phyloP scores from a whole-genome alignment of 208 protist species.

The Wallacemonas sp. region DNA sequence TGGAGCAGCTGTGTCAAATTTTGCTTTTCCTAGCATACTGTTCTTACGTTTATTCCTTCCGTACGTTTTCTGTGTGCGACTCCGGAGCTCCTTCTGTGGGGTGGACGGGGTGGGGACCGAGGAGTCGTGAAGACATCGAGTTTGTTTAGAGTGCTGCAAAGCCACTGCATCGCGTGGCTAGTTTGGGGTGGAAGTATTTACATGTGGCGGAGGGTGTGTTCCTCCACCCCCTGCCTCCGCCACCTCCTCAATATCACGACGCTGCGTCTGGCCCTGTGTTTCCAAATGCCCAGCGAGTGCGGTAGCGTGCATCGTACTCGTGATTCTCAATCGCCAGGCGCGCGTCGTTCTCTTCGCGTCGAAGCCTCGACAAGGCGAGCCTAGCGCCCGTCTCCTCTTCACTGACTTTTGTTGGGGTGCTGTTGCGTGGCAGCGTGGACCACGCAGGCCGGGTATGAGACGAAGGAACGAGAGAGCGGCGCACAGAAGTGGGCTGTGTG shows the following conservation, averaged over 20 bases:
- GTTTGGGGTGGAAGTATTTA: slow-evolving; percentile 11
- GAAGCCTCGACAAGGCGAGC: background rate
- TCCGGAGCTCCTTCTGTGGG: no score
- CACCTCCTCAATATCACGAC: background rate
- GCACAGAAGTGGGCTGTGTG: background rate
- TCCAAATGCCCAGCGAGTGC: background rate
- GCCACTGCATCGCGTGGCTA: no score
- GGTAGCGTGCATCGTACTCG: slow-evolving; percentile 9
- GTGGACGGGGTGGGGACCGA: no score
- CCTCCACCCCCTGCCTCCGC: no score
- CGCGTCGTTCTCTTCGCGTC: slow-evolving; percentile 6
- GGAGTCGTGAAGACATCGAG: no score
- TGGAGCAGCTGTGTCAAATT: no score
- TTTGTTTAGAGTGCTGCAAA: no score
- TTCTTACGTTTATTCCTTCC: no score
- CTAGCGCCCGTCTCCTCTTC: background rate
- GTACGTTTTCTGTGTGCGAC: no score
- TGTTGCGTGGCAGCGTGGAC: background rate
- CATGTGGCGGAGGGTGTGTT: background rate
- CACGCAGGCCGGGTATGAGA: background rate
- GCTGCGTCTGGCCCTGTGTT: background rate
- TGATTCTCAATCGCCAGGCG: slow-evolving; percentile 1
- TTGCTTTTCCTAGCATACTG: no score
- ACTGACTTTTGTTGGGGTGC: background rate
- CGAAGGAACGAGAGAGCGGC: background rate